Evolutionary conservation across 305 asterid genomes (phyloP), one percentile per base, ranked within the genome.

Genomic region (Fraxinus xanthoxyloides): DNA sequence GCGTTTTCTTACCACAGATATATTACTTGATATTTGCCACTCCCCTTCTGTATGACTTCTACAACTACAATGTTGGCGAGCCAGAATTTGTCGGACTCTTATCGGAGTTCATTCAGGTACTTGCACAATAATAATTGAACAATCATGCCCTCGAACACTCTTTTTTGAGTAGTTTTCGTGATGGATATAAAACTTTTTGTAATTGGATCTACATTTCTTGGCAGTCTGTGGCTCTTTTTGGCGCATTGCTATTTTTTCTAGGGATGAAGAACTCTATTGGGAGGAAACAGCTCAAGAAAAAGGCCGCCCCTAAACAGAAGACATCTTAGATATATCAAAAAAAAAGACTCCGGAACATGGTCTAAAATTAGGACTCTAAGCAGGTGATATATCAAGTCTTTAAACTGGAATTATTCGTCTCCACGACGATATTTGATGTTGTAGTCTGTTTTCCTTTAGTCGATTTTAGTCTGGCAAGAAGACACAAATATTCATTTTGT

Each of bases 81-180:
- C 90, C 92, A 28, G 86, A 91, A 61, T 91, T 87, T 83, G 84
- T 84, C 80, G 40, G 72, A 74, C 87, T 85, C 76, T 81, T 92
- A 40, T 81, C 81, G n/a, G 97, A 90, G 72, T 89, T 94, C 85
- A 86, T 94, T 59, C 97, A 92, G 98, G 98, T 95, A 75, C 5
- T 75, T 51, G 4, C 9, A 72, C 51, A 78, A 72, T 10, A 5
- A 2, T 28, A 26, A 28, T 59, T 59, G 69, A 80, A 21, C 30
- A 40, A 36, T n/a, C 56, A 15, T 74, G 30, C 56, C 34, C 28
- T 32, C 67, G 23, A 35, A 6, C 38, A 23, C 40, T 0, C 46
- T 56, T 1, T 24, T 61, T 21, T 76, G 35, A 17, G 23, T 74
- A 43, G 4, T 26, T 63, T 59, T 35, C 40, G 1, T 21, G 72